Evolutionary conservation across 306 rosid species (phyloP), one percentile per base, ranked within the genome.

Genomic region (Styphnolobium japonicum): DNA sequence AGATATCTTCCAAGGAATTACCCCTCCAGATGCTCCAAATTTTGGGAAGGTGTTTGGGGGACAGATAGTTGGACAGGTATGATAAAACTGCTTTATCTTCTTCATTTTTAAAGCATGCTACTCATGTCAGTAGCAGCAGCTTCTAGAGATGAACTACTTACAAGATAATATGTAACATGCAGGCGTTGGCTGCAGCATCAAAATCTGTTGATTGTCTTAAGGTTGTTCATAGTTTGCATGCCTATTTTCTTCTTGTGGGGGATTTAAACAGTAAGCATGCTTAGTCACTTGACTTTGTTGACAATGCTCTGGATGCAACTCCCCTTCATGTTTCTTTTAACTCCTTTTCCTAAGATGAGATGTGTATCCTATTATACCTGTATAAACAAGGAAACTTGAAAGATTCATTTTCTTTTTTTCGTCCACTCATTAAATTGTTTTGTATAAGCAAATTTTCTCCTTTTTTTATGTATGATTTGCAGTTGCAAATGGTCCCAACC

Each of bases 11-110:
- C 80, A 33, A 76, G 99, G 99, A 85, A 85, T 93, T 72, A 95
- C 96, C 75, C 89, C 83, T 67, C 93, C 91, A 10, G 92, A 82
- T 71, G 95, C 99, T 46, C 99, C 98, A 64, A 83, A 64, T 39
- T 95, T 91, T 81, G 98, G 96, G 25, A 92, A 91, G 81, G 99
- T 95, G 69, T 95, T 95, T 60, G 98, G 99, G 45, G 99, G 99
- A 76, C 98, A 95, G 83, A 60, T 95, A 42, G 80, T 95, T 85
- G 98, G 98, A 83, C 99, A 95, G 98, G 98, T 87, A 88, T 64
- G 89, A 83, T 77, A 64, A 73, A 75, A 39, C 78, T 67, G 29
- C 82, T 80, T 39, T 62, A 51, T 81, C 62, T 81, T 78, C 79
- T 34, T 37, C 27, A 11, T 67, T 15, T 15, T 73, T 70, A 39